A percentile compares a stretch with the other conserved stretches of the same genome.
Evolutionary conservation across 306 rosid genomes (phyloP).

Genomic region (Lupinus albus): DNA sequence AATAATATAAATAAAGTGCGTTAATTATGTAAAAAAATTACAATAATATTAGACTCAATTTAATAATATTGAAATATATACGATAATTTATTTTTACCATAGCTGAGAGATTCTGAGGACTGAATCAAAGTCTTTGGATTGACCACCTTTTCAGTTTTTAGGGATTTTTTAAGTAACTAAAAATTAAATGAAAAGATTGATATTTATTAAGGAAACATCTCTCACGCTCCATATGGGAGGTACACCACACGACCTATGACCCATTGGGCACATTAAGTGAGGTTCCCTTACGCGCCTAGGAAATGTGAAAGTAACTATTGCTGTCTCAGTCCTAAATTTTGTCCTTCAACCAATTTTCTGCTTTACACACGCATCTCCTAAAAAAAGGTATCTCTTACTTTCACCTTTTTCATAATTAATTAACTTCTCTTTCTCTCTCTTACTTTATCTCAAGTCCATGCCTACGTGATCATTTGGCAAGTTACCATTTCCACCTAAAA

Average conservation of each 20-base stretch:
- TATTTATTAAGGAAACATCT: no score
- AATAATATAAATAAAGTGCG: no score
- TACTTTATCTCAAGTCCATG: slow-evolving; percentile 43
- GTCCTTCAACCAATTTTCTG: slow-evolving; percentile 58
- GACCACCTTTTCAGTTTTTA: slow-evolving; percentile 14
- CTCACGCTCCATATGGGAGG: slow-evolving; percentile 28
- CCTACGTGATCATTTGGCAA: slow-evolving; percentile 55
- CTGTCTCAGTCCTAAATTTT: slow-evolving; percentile 36
- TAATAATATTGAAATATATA: no score
- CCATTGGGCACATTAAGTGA: background rate
- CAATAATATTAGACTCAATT: no score
- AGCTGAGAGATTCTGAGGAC: no score
- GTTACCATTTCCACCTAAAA: slow-evolving; percentile 45
- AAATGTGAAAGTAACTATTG: slow-evolving; percentile 32
- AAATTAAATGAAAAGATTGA: no score
- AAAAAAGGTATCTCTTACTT: slow-evolving; percentile 71
- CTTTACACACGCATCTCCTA: slow-evolving; percentile 79
- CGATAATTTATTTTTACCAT: no score
- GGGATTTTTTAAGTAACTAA: no score
- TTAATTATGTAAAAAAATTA: no score
- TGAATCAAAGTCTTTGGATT: no score
- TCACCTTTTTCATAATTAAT: slow-evolving; percentile 64
- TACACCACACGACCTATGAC: slow-evolving; percentile 15
- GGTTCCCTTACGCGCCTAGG: slow-evolving; percentile 41
- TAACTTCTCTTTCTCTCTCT: slow-evolving; percentile 34